A percentile compares a stretch with the other conserved stretches of the same genome.
phyloP scores from a whole-genome alignment of 1,284 basidiomycete species.

The Pyrrhoderma lamaoense region DNA sequence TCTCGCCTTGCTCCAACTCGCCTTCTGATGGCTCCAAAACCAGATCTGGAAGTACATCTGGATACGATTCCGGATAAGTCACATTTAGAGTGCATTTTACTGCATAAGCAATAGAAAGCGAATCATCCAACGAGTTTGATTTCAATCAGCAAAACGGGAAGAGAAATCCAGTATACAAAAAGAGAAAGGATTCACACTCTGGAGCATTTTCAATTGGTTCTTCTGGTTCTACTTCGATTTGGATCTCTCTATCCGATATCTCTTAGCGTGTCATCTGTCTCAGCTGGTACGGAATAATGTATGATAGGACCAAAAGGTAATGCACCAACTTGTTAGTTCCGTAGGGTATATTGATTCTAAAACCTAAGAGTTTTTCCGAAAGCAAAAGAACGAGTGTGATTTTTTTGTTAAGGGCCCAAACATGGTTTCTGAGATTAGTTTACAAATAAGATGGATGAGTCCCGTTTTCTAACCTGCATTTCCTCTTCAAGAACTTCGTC shows the following conservation, averaged over 20 bases:
- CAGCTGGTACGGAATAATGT: constrained; percentile 32
- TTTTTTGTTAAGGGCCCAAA: too few species aligned
- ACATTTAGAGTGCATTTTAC: constrained; percentile 75
- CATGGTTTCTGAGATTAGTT: too few species aligned
- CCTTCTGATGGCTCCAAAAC: constrained; percentile 62
- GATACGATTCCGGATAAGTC: constrained; percentile 62
- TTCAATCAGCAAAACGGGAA: too few species aligned
- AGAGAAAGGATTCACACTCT: constrained; percentile 33
- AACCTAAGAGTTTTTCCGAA: constrained; percentile 44
- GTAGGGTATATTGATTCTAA: constrained; percentile 94
- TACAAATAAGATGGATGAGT: constrained; percentile 16
- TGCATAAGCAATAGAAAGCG: constrained; percentile 32
- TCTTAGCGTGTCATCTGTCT: constrained; percentile 55
- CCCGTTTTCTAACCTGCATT: constrained; percentile 62
- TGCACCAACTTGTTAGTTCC: constrained; percentile 81
- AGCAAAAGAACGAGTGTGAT: too few species aligned
- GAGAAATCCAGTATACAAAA: too few species aligned
- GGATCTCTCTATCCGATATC: constrained; percentile 73
- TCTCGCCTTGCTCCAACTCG: constrained; percentile 56
- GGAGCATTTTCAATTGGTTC: constrained; percentile 56
- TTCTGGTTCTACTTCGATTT: constrained; percentile 87
- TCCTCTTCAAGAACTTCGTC: constrained; percentile 60
- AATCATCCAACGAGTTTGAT: too few species aligned
- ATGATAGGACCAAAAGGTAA: constrained; percentile 20
- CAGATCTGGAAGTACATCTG: constrained; percentile 72